Base-by-base conservation (phyloP, 345 rosid species). In the Litchi chinensis region DNA sequence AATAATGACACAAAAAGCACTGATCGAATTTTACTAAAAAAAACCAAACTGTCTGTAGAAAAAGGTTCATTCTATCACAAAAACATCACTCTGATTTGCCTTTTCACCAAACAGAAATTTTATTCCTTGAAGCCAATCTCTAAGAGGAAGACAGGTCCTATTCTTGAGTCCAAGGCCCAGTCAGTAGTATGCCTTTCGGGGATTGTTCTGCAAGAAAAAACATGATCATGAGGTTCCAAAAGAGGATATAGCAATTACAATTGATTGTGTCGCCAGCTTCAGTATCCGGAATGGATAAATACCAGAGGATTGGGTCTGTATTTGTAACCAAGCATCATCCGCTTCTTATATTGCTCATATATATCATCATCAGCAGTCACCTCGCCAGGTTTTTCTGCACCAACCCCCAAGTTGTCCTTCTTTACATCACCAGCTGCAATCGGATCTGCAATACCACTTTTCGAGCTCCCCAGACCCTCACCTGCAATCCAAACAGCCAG, bases 281-380 rank as follows among this genome's bases (percentile, higher is more conserved):
- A 64, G 11, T 12, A 6, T 44, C n/a, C 7, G 15, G 43, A 67
- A 52, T 4, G 15, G 15, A 60, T 22, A 6, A 10, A 8, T 93
- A 94, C 99, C 97, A 94, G 84, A 70, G 99, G 99, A 82, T 96
- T 96, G 57, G 99, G 99, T 75, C 98, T 89, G 80, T 96, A 68
- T 65, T 93, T 91, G 85, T 96, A 96, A 63, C 99, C 99, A 56
- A 96, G 97, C 98, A 96, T 96, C 98, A 96, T 96, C 52, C 98
- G 91, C 93, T 96, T 96, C 92, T 96, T 96, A 76, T 96, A 96
- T 84, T 94, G 99, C 86, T 96, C 99, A 56, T 96, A 96, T 82
- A 94, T 94, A 81, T 97, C 99, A 86, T 97, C 99, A 0, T 97
- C 98, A 26, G 98, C 48, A 21, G 86, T 85, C 82, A 97, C 98